Percentiles rank a stretch among this genome's conserved stretches.
phyloP scores from a whole-genome alignment of 345 rosid species.

The Jatropha curcas region DNA sequence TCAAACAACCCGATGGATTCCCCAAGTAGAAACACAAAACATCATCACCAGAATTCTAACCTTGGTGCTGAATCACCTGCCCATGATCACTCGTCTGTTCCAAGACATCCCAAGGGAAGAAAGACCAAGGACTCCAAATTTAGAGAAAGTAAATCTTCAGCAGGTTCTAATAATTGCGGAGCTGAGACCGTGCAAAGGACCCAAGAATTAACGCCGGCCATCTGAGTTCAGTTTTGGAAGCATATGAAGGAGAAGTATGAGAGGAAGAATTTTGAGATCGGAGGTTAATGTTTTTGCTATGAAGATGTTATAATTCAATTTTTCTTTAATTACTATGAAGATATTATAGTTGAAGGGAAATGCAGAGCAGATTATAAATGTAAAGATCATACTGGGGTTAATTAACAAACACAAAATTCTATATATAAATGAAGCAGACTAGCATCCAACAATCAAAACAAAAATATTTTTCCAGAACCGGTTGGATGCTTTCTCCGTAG shows the following conservation, averaged over 20 bases:
- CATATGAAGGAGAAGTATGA: conserved; percentile 21
- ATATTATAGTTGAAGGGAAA: neutral
- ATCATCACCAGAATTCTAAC: conserved; percentile 8
- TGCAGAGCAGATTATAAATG: neutral
- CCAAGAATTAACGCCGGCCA: conserved; percentile 20
- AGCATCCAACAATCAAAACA: neutral
- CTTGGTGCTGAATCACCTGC: conserved; percentile 19
- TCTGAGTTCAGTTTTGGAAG: conserved; percentile 26
- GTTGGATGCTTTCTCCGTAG: neutral
- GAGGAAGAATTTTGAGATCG: neutral
- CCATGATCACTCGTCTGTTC: conserved; percentile 19
- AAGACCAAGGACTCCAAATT: conserved; percentile 24
- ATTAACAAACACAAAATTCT: neutral
- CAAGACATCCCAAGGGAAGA: conserved; percentile 27
- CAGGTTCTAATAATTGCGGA: no score
- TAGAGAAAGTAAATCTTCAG: conserved; percentile 16
- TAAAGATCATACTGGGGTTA: neutral
- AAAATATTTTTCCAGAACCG: neutral
- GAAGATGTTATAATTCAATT: neutral
- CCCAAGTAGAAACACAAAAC: conserved; percentile 20
- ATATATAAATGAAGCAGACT: neutral
- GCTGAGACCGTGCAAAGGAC: conserved; percentile 9
- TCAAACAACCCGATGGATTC: conserved; percentile 34
- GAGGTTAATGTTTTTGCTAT: neutral
- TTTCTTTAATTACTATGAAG: neutral